Evolutionary conservation across 768 basidiomycete genomes (phyloP), one percentile per base, ranked within the genome.

Genomic region (Suillus luteus): DNA sequence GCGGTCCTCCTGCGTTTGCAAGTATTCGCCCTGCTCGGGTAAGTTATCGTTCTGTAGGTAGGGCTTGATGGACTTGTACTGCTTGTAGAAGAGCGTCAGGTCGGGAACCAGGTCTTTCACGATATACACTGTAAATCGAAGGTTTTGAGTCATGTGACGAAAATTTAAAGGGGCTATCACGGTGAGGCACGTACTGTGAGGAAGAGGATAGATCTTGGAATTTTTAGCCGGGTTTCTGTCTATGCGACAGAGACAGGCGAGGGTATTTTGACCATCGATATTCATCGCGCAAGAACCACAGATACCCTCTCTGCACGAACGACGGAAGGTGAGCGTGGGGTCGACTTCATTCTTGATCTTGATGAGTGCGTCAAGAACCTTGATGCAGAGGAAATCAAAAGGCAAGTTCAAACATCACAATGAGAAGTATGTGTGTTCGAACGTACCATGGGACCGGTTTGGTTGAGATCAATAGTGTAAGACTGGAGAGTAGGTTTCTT

Each of bases 231-330:
- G 70, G 65, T 86, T 83, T 69, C 95, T 83, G 79, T 96, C 93
- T 72, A 99, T 99, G 60, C 95, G 84, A 82, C 96, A 98, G 61
- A 99, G 82, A 79, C 97, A 99, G 11, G 96, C 96, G 65, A 99
- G 88, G 4, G 97, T 99, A 83, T 99, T 99, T 78, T 92, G 89
- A 60, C 96, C 96, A 75, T 99, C 89, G 74, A 99, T 92, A 83
- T 99, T 99, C 96, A 99, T 97, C 60, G 96, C 96, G 75, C 96
- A 99, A 6, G 93, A 95, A 44, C 96, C 96, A 72, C 96, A 99
- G 70, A 99, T 99, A 62, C 96, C 95, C 80, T 96, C 94, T 62
- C 94, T 79, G 81, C 94, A 96, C 22, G 91, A 93, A 48, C 95
- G 85, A 48, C 97, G 88, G 84, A 99, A 99, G 6, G 96, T 98